These are phyloP conservation scores for Aspergillus saccharolyticus DNA, from an alignment of 495 filamentous ascomycete genomes.

Conservation along the genomic window DNA sequence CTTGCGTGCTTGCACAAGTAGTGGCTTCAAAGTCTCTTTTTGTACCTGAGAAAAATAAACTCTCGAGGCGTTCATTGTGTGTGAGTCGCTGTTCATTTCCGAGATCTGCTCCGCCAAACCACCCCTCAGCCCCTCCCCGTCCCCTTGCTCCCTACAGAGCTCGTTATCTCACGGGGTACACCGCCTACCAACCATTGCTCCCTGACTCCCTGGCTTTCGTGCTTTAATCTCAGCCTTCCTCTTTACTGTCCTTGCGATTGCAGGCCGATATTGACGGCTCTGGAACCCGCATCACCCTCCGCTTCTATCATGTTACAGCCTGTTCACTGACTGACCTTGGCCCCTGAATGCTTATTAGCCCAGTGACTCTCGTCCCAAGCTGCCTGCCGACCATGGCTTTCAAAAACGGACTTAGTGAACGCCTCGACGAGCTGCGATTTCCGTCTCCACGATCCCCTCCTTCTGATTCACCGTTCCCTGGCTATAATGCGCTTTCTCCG, in stretches of 20 bases:
- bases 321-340: conserved; percentile 21
- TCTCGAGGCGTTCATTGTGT: conserved; percentile 46
- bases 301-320: conserved; percentile 15
- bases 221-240: conserved; percentile 13
- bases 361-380: conserved; percentile 23
- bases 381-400: conserved; percentile 53
- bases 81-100: conserved; percentile 27
- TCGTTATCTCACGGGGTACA: conserved; percentile 27
- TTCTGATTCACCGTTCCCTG: conserved; percentile 63
- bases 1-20: conserved; percentile 9
- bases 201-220: conserved; percentile 12
- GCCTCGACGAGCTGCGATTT: conserved; percentile 73
- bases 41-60: conserved; percentile 20
- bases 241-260: conserved; percentile 9
- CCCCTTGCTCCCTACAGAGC: conserved; percentile 42
- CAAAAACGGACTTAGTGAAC: conserved; percentile 59
- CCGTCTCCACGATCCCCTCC: conserved; percentile 67
- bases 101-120: conserved; percentile 33
- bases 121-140: conserved; percentile 40
- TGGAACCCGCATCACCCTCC: neutral
- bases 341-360: conserved; percentile 29
- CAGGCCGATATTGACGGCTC: conserved; percentile 8
- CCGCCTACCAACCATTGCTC: conserved; percentile 29
- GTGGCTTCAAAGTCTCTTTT: conserved; percentile 13
- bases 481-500: conserved; percentile 65